Percentiles rank a stretch among this genome's conserved stretches.
These are phyloP conservation scores for Peribolospora kevripleyi DNA, from an alignment of 768 basidiomycete genomes.

Conservation along the genomic window DNA sequence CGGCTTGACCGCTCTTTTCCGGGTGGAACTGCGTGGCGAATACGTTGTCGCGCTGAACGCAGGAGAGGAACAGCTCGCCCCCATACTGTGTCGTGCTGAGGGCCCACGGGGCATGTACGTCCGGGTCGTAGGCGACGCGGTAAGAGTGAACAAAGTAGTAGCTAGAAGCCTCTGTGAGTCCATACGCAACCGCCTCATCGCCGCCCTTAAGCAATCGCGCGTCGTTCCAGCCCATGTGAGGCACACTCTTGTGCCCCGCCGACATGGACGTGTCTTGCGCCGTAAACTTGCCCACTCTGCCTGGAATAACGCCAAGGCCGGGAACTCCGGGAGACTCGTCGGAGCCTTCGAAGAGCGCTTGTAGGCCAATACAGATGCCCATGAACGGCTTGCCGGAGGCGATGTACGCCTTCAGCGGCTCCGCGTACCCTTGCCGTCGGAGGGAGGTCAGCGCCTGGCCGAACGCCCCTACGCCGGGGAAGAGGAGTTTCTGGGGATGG, in stretches of 20 bases:
- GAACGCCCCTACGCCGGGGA: conserved; percentile 91
- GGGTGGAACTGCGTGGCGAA: conserved; percentile 94
- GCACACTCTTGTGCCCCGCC: conserved; percentile 50
- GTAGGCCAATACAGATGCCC: conserved; percentile 96
- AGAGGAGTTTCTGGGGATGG: conserved; percentile 62
- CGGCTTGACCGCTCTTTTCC: conserved; percentile 80
- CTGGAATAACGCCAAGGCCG: conserved; percentile 76
- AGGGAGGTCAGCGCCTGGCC: conserved; percentile 64
- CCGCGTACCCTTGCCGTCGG: conserved; percentile 40
- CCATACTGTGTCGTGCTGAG: conserved; percentile 83
- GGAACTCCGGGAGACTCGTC: conserved; percentile 38
- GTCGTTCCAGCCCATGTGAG: conserved; percentile 92
- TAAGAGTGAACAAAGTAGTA: conserved; percentile 98
- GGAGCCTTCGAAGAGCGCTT: conserved; percentile 73
- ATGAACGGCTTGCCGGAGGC: conserved; percentile 60
- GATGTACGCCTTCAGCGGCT: conserved; percentile 61
- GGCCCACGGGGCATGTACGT: conserved; percentile 39
- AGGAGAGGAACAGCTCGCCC: conserved; percentile 67
- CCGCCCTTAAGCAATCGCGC: conserved; percentile 16
- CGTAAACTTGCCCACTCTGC: conserved; percentile 48
- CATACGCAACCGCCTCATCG: conserved; percentile 24
- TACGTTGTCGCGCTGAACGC: conserved; percentile 55
- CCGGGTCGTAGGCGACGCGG: conserved; percentile 48
- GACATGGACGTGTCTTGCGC: conserved; percentile 20
- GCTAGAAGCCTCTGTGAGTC: conserved; percentile 29